Evolutionary conservation across 768 basidiomycete species (phyloP), one percentile per base, ranked within the genome.

Genomic region (Mycena rebaudengoi): DNA sequence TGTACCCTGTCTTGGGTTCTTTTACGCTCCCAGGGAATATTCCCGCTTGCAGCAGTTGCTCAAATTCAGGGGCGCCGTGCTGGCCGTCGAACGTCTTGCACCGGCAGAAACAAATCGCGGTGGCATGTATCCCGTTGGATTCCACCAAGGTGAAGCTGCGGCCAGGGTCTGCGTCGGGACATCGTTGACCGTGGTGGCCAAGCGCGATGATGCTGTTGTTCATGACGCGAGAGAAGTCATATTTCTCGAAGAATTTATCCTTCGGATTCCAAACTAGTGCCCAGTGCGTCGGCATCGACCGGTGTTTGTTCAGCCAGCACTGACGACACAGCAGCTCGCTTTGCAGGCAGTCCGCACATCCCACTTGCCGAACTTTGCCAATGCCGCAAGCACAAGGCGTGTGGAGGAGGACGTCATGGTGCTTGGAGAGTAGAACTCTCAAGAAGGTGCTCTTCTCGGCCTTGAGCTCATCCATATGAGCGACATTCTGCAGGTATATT

Each of bases 61-160:
- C 14, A 25, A 45, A 45, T 7, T 44, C 40, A 5, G 55, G 55
- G 18, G 14, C 12, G 29, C 41, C 20, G 4, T 23, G 16, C 35
- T 30, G 6, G 10, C 39, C 55, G 21, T 49, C 57, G 20, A 6
- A 16, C 20, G 48, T 29, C 5, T n/a, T 18, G n/a, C 59, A 61
- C 5, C 46, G 33, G 28, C 59, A 61, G 39, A 61, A 61, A 5
- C n/a, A 26, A 13, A 61, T 45, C 4, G 59, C 49, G 25, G 51
- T 61, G 48, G 59, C 48, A 53, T 61, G 59, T 21, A 61, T 61
- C 12, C 58, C 58, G 20, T 60, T 60, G 14, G 6, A 18, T 29
- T 60, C 58, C 11, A 60, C 49, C 10, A 60, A 20, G 3, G 58
- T 52, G 39, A 60, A 60, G 7, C 32, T 10, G 3, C 25, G 41